A percentile compares a stretch with the other conserved stretches of the same genome.
Evolutionary conservation across 1,284 basidiomycete species (phyloP).

Genomic region (Fomitopsis betulina): DNA sequence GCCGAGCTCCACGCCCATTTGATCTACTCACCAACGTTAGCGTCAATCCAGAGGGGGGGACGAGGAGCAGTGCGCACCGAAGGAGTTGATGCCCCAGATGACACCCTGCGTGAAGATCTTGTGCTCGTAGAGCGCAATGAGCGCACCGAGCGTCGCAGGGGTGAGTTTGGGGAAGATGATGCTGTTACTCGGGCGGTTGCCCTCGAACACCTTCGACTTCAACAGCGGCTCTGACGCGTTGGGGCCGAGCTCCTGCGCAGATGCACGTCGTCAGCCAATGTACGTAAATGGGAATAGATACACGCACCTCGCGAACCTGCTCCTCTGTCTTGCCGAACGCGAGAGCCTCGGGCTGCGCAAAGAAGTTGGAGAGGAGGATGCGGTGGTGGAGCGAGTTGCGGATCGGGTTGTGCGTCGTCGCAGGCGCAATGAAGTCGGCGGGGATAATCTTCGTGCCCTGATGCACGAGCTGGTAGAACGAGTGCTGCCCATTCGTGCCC

Average conservation of each 20-base stretch:
- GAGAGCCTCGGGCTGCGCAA: conserved; percentile 95
- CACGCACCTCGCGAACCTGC: conserved; percentile 53
- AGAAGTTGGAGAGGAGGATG: conserved; percentile 97
- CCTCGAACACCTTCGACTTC: conserved; percentile 98
- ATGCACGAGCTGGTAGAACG: conserved; percentile 98
- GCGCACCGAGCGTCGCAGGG: conserved; percentile 81
- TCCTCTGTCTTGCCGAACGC: conserved; percentile 97
- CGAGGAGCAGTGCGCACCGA: conserved; percentile 46
- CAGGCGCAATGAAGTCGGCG: conserved; percentile 93
- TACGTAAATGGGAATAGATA: background rate
- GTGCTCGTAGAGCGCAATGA: conserved; percentile 95
- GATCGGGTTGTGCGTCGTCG: conserved; percentile 92
- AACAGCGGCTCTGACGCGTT: conserved; percentile 79
- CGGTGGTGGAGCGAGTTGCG: conserved; percentile 87
- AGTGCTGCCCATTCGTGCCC: conserved; percentile 98
- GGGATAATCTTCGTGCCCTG: conserved; percentile 94
- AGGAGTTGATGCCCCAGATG: conserved; percentile 98
- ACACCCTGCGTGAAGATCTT: conserved; percentile 99
- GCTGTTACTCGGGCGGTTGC: conserved; percentile 96
- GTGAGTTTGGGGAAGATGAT: conserved; percentile 94
- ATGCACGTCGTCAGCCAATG: background rate
- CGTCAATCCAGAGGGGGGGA: background rate
- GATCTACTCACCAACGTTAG: conserved; percentile 42
- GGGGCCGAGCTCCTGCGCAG: conserved; percentile 66
- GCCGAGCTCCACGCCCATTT: conserved; percentile 96